These are phyloP conservation scores for Boehmeria nivea DNA, from an alignment of 306 rosid species.

Conservation along the genomic window DNA sequence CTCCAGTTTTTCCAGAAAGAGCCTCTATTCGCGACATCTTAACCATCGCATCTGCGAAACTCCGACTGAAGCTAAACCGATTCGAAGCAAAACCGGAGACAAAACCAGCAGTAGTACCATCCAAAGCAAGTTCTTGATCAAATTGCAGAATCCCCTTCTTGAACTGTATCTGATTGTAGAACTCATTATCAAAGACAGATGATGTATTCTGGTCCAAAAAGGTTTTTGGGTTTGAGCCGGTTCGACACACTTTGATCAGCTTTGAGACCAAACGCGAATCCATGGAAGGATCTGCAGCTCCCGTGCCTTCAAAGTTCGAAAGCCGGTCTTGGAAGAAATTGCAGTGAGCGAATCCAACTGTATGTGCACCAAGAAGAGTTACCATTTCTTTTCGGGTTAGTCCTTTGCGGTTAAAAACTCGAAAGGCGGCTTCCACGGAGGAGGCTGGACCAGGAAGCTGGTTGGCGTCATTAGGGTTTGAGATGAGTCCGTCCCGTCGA, in stretches of 20 bases:
- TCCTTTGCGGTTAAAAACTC: slow-evolving; percentile 17
- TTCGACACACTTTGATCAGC: slow-evolving; percentile 14
- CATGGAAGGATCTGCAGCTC: slow-evolving; percentile 31
- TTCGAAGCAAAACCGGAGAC: slow-evolving; percentile 28
- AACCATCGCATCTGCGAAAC: slow-evolving; percentile 39
- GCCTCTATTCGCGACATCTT: slow-evolving; percentile 36
- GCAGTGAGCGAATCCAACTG: slow-evolving; percentile 50
- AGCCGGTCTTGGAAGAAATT: slow-evolving; percentile 33
- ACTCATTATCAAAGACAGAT: slow-evolving; percentile 33
- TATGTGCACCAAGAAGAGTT: slow-evolving; percentile 59
- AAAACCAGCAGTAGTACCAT: slow-evolving; percentile 14
- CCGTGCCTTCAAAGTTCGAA: slow-evolving; percentile 12
- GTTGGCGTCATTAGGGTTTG: background rate
- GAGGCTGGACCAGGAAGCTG: slow-evolving; percentile 37
- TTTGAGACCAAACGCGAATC: slow-evolving; percentile 30
- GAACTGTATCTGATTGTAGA: slow-evolving; percentile 21
- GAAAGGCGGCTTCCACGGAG: background rate
- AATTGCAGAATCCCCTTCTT: slow-evolving; percentile 38
- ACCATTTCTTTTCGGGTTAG: slow-evolving; percentile 44
- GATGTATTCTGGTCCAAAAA: slow-evolving; percentile 54
- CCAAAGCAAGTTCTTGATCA: slow-evolving; percentile 45
- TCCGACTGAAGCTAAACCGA: slow-evolving; percentile 11
- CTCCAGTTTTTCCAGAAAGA: slow-evolving; percentile 31
- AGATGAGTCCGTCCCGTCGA: slow-evolving; percentile 38
- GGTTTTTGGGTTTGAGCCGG: background rate